These are phyloP conservation scores for Antrodiella citrinella DNA, from an alignment of 768 basidiomycete genomes.

Conservation along the genomic window DNA sequence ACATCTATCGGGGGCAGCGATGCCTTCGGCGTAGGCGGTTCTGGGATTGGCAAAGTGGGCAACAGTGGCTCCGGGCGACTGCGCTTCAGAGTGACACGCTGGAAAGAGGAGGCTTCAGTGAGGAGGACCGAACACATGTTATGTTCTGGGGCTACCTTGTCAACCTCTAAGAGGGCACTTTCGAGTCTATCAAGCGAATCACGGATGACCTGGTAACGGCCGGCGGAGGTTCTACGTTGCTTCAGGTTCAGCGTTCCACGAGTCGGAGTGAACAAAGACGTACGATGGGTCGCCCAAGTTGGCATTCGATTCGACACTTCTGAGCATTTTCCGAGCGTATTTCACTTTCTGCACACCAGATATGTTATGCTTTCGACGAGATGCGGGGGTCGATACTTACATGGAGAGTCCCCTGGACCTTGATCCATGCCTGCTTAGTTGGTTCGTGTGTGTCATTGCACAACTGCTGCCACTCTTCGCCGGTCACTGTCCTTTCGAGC, in stretches of 20 bases:
- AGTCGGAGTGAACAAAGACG: too few species aligned
- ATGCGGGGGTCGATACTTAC: conserved; percentile 36
- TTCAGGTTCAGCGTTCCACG: too few species aligned
- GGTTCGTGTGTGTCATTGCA: conserved; percentile 12
- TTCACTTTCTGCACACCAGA: conserved; percentile 32
- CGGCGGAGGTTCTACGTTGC: conserved; percentile 5
- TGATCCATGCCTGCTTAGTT: conserved; percentile 38
- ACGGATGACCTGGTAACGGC: conserved; percentile 34
- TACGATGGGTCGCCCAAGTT: too few species aligned
- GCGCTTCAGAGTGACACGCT: conserved; percentile 36
- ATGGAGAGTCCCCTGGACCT: conserved; percentile 47
- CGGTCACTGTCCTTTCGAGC: conserved; percentile 46
- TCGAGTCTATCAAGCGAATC: conserved; percentile 51
- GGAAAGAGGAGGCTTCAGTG: background rate
- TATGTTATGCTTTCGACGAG: too few species aligned
- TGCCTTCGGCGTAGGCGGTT: conserved; percentile 7
- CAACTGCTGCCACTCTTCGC: conserved; percentile 26
- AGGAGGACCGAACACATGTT: conserved; percentile 4
- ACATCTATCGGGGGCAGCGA: background rate
- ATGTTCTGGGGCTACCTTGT: too few species aligned
- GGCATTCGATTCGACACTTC: conserved; percentile 46
- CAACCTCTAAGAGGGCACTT: conserved; percentile 38
- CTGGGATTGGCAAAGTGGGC: conserved; percentile 43
- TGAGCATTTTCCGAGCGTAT: conserved; percentile 47
- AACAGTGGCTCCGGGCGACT: conserved; percentile 41